phyloP scores from a whole-genome alignment of 345 rosid genomes.

The Isatis tinctoria region DNA sequence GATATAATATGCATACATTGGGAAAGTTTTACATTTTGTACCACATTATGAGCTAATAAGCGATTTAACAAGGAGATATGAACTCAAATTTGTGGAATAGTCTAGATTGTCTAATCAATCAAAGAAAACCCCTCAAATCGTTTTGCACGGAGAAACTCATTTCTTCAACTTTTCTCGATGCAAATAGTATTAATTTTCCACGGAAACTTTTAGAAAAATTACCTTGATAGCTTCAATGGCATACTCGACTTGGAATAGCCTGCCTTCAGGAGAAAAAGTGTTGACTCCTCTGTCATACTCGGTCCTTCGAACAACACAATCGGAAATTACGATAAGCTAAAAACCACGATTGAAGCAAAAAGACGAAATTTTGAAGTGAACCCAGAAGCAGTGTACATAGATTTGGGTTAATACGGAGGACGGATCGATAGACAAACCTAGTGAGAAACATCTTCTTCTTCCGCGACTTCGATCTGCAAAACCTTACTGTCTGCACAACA shows the following conservation, averaged over 20 bases:
- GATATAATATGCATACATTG: not conserved
- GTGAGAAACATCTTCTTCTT: constrained; percentile 59
- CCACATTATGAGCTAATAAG: not conserved
- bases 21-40: not conserved
- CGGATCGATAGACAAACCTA: constrained; percentile 33
- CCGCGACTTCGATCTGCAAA: constrained; percentile 27
- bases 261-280: constrained; percentile 97
- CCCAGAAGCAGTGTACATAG: constrained; percentile 1
- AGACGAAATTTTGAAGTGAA: not conserved
- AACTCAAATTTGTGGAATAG: not conserved
- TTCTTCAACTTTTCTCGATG: not conserved
- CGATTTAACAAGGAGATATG: not conserved
- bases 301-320: constrained; percentile 47
- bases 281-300: constrained; percentile 99
- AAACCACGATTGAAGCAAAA: not conserved
- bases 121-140: not conserved
- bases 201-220: not conserved
- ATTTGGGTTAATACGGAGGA: not conserved
- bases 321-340: not conserved
- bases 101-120: not conserved
- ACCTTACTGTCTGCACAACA: constrained; percentile 17
- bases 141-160: no score
- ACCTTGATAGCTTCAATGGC: constrained; percentile 99
- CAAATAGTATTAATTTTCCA: not conserved
- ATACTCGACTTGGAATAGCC: constrained; percentile 95